Evolutionary conservation across 768 basidiomycete genomes (phyloP), one percentile per base, ranked within the genome.

Genomic region (Glaciozyma martinii): DNA sequence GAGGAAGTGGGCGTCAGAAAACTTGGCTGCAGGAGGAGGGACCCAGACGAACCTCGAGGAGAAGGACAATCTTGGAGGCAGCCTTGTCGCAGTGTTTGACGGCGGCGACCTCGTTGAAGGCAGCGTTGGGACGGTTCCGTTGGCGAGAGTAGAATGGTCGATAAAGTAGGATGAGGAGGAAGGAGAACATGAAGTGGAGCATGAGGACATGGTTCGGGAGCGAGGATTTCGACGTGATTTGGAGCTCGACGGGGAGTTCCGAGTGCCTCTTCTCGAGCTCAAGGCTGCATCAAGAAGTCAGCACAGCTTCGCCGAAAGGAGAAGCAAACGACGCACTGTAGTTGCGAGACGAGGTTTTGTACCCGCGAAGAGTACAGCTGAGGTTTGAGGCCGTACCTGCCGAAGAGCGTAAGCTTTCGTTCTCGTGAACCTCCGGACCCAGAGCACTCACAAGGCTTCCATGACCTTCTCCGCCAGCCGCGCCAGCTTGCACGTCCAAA

Each of bases 91-190:
- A 83, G 5, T 81, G 77, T 81, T 84, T 50, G 32, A 57, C 56
- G 4, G 61, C 65, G 29, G 29, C 56, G 54, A 43, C 5, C 76
- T 75, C 40, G 63, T 61, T 57, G 5, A 61, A 25, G 46, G n/a
- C n/a, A 12, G 19, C 46, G 46, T 25, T 47, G 3, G 21, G 21
- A 7, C 19, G n/a, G 46, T 13, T 21, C 8, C 21, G 46, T 47
- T 47, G 68, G 29, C 72, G 71, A 7, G 72, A 65, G 67, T 78
- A 79, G 70, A 78, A 79, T 0, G 84, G 84, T 4, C 84, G 79
- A 65, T 85, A 83, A 0, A 86, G 79, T 23, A 86, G 79, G 42
- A 86, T 83, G 66, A 81, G 80, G 23, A 81, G 74, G 81, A 83
- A 84, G 79, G 82, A 82, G 71, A 82, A 83, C 15, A 80, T 77